Evolutionary conservation across 2,329 filamentous ascomycete species (phyloP), one percentile per base, ranked within the genome.

Genomic region (Aspergillus tubingensis): DNA sequence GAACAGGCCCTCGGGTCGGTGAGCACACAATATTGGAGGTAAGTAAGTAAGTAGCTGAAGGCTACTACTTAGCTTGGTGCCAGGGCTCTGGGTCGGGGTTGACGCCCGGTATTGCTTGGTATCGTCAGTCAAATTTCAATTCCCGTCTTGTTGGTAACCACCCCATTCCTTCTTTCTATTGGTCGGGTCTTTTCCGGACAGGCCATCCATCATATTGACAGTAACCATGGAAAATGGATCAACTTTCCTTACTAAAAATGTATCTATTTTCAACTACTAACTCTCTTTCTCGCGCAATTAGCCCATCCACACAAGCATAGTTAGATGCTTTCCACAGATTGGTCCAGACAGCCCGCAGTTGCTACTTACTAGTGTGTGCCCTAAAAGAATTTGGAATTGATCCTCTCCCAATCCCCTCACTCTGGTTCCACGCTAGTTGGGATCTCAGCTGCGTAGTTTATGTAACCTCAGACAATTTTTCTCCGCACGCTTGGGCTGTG

Each of bases 1-100:
- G 54, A 54, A 60, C 59, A 67, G 66, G 62, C 58, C 47, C 57
- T 58, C 51, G 66, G 63, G 61, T 65, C 57, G 62, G 60, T 64
- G 58, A 36, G 32, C 32, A 36, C 32, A 36, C 11, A 13, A 13
- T 13, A 36, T 36, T 36, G 10, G 13, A 36, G 11, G 32, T 13
- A 36, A 36, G 30, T 36, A 10, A 3, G 7, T 30, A 32, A 32
- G 10, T 36, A 36, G 32, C 11, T 36, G 27, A 30, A 36, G 32
- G 11, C 32, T 27, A 23, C 23, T 27, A 27, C 25, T 36, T 36
- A 30, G 32, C 11, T 13, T 36, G 39, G 17, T 17, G 25, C 53
- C 53, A 41, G 19, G 38, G 39, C 53, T 30, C 19, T 47, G 53
- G 53, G 13, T 36, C 36, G 50, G 50, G 30, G 30, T 10, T 19